phyloP scores from a whole-genome alignment of 2,329 filamentous ascomycete genomes.

The Phialocephala subalpina region DNA sequence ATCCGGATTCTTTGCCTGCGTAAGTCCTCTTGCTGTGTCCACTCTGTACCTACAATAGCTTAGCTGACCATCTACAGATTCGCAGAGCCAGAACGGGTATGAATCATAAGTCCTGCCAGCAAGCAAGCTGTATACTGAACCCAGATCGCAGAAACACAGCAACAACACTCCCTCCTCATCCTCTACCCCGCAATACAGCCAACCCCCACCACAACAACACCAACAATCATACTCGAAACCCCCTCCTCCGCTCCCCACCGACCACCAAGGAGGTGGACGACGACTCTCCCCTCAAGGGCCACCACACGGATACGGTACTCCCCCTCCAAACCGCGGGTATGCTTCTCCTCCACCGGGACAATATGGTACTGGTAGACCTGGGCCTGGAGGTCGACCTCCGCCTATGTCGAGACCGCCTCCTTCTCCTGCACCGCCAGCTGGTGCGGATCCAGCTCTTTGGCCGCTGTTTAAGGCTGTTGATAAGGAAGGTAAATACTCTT shows the following conservation, averaged over 20 bases:
- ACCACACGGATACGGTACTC: constrained; percentile 39
- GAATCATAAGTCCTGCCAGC: constrained; percentile 28
- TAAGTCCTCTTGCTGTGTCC: constrained; percentile 54
- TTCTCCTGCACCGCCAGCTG: constrained; percentile 63
- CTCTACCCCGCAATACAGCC: constrained; percentile 19
- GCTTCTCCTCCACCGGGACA: constrained; percentile 52
- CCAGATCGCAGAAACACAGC: neutral
- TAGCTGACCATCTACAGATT: constrained; percentile 49
- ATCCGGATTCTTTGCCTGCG: constrained; percentile 94
- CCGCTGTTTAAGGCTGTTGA: constrained; percentile 92
- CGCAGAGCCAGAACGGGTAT: constrained; percentile 56
- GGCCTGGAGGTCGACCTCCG: constrained; percentile 44
- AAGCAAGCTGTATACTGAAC: neutral
- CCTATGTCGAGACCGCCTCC: constrained; percentile 71
- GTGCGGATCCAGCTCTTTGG: constrained; percentile 77
- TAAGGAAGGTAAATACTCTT: constrained; percentile 69
- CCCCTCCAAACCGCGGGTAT: constrained; percentile 49
- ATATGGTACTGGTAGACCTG: constrained; percentile 1
- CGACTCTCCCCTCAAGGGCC: constrained; percentile 39
- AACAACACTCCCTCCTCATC: constrained; percentile 34
- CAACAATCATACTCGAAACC: constrained; percentile 40
- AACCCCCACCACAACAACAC: constrained; percentile 39
- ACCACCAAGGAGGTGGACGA: constrained; percentile 22
- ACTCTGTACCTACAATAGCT: constrained; percentile 11
- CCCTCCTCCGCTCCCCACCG: constrained; percentile 39